A percentile compares a stretch with the other conserved stretches of the same genome.
phyloP scores from a whole-genome alignment of 441 rosid genomes.

The Adansonia gregorii region DNA sequence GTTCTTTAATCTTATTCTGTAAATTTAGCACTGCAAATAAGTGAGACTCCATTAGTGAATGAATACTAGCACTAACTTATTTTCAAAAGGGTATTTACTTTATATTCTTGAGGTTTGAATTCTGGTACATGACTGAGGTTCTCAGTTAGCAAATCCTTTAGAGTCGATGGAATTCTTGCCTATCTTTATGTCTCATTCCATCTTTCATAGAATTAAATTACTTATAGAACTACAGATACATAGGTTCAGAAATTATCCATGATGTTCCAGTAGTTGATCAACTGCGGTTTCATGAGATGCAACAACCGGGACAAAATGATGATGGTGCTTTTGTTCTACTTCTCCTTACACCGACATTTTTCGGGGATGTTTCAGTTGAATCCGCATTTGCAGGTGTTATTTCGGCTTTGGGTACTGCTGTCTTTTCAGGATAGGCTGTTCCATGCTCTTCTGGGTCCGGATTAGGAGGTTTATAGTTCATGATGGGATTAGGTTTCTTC shows the following conservation, averaged over 20 bases:
- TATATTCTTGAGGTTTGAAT: too few relatives aligned
- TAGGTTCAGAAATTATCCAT: background rate
- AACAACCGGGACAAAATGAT: background rate
- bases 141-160: too few relatives aligned
- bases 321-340: background rate
- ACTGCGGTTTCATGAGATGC: background rate
- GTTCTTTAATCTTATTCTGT: too few relatives aligned
- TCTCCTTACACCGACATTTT: background rate
- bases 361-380: background rate
- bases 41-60: too few relatives aligned
- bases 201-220: too few relatives aligned
- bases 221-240: too few relatives aligned
- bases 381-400: background rate
- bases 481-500: background rate
- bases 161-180: too few relatives aligned
- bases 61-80: too few relatives aligned
- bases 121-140: too few relatives aligned
- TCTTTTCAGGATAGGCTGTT: background rate
- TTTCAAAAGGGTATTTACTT: too few relatives aligned
- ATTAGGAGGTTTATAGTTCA: background rate
- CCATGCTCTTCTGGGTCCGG: background rate
- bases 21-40: too few relatives aligned
- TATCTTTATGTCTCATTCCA: too few relatives aligned
- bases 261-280: background rate
- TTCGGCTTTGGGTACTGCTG: background rate